Evolutionary conservation across 352 stramenopile genomes (phyloP).

Genomic region (Blastocystis sp.): DNA sequence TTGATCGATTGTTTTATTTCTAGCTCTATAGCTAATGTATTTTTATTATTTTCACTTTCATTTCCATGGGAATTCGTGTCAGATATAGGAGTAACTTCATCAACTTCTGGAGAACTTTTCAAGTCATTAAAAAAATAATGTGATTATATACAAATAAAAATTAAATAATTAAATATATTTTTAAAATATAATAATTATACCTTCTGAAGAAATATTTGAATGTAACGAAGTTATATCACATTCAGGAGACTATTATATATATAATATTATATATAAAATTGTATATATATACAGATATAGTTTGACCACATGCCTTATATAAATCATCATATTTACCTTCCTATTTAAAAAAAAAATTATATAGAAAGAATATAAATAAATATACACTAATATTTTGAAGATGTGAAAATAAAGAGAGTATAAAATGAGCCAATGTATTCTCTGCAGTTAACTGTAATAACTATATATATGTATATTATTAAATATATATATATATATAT

Average conservation of each 20-base stretch:
- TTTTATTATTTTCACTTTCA: too few species aligned
- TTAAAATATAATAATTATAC: too few species aligned
- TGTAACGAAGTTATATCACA: neutral
- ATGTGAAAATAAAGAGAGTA: conserved; percentile 79
- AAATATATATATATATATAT: neutral
- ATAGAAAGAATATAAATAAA: neutral
- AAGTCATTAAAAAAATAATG: too few species aligned
- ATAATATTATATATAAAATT: neutral
- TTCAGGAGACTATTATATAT: neutral
- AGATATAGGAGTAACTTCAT: too few species aligned
- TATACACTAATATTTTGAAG: conserved; percentile 41
- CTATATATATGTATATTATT: too few species aligned
- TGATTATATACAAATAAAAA: too few species aligned
- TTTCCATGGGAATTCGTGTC: too few species aligned
- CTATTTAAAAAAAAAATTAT: conserved; percentile 15
- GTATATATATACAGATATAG: conserved; percentile 1
- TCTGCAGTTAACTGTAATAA: conserved; percentile 73
- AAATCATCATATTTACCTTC: conserved; percentile 4
- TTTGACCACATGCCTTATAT: neutral
- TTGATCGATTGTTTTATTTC: too few species aligned
- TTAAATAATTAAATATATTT: too few species aligned
- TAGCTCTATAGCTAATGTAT: too few species aligned
- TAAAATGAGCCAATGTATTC: conserved; percentile 80
- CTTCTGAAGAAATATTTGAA: neutral
- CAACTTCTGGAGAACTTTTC: too few species aligned